Conservation (phyloP, 495 filamentous ascomycete genomes). For the Xylaria venustula region DNA sequence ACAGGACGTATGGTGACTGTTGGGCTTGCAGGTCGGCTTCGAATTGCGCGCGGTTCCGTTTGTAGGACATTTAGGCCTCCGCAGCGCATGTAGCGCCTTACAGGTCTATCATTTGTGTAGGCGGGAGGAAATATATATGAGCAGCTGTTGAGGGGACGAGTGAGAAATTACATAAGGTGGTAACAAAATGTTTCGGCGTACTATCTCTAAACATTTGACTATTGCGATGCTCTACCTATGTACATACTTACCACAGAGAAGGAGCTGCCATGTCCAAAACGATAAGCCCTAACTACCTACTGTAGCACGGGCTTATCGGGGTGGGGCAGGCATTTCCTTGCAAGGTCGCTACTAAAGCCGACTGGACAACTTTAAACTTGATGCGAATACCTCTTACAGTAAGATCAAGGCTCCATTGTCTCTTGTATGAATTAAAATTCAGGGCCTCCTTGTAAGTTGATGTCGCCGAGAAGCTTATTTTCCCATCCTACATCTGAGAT, state of each 20-base stretch:
- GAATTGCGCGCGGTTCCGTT: constrained; percentile 73
- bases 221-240: too few relatives aligned
- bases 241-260: too few relatives aligned
- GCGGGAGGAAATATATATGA: not conserved
- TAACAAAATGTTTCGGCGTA: too few relatives aligned
- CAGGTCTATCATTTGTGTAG: constrained; percentile 7
- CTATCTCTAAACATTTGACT: too few relatives aligned
- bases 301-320: not conserved
- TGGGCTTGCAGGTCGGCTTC: constrained; percentile 73
- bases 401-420: too few relatives aligned
- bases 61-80: constrained; percentile 62
- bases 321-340: not conserved
- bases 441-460: too few relatives aligned
- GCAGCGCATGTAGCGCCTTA: constrained; percentile 3
- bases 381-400: too few relatives aligned
- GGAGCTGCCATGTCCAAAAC: not conserved
- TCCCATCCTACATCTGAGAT: too few relatives aligned
- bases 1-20: constrained; percentile 76
- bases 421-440: too few relatives aligned
- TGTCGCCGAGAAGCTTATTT: too few relatives aligned
- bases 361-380: not conserved
- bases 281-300: constrained; percentile 5
- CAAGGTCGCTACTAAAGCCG: not conserved
- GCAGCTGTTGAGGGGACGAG: not conserved
- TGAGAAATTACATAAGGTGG: too few relatives aligned